Base-by-base conservation (phyloP, 768 basidiomycete species). In the Royoungia palumana region DNA sequence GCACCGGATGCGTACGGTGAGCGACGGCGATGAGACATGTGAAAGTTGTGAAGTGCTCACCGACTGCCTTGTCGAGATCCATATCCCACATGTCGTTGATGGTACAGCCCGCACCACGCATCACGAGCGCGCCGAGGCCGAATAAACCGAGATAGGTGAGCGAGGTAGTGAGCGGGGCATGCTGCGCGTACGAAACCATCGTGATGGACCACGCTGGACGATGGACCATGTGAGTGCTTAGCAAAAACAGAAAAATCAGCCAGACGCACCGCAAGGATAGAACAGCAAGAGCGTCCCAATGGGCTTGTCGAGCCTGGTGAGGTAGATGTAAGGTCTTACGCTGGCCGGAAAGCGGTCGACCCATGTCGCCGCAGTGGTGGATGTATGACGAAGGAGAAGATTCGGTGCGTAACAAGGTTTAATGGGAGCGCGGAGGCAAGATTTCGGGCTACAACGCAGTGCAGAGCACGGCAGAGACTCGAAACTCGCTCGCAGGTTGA, bases 41-140 rank as follows among this genome's bases (percentile, higher is more conserved):
- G n/a, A 30, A 22, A 4, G 11, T 12, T 6, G 32, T 32, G 32
- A 32, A 20, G 27, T 12, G 48, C 67, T 51, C 61, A 94, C 94
- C 93, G 41, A 98, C 96, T 34, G 85, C 83, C 63, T 82, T 84
- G 75, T 99, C 96, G 38, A 96, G 80, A 52, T 90, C 83, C 54
- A 77, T 78, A 69, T 99, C 96, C 95, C 96, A 98, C 83, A 99
- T 84, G 64, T 99, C 96, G 66, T 99, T 99, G 58, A 99, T 95
- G 3, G 92, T 97, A 69, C 96, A 99, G 4, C 96, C 96, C 19
- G 96, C 96, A 6, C 95, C 92, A 17, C 96, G 84, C 96, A 99
- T 99, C 43, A 98, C 78, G 37, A 96, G 57, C 1, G 96, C 94
- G 2, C 96, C 96, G 10, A 85, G 64, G 3, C 91, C 94, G 61